Evolutionary conservation across 2,329 filamentous ascomycete species (phyloP), one percentile per base, ranked within the genome.

Genomic region (Sporothrix curviconia): DNA sequence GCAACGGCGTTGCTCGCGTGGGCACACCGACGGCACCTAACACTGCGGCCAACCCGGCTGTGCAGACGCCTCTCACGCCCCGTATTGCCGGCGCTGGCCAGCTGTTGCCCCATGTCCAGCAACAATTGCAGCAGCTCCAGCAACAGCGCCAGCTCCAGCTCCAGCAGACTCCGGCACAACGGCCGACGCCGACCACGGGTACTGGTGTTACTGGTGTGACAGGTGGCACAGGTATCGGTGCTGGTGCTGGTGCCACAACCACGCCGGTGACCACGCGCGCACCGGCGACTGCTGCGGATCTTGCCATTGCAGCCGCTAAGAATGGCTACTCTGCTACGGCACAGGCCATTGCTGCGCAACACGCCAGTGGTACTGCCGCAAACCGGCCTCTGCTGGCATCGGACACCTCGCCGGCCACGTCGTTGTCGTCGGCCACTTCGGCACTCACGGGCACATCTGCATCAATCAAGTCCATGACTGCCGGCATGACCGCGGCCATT

Each of bases 401-500:
- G 5, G 28, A 25, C n/a, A 14, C 17, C n/a, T n/a, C 14, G 50
- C 28, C n/a, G 14, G 7, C 9, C 12, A 17, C 34, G 19, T 5
- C 19, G 4, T 6, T 37, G 17, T 15, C 30, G 30, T 7, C 11
- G n/a, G 15, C 43, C 24, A 30, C 24, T 3, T 12, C 22, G 42
- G 9, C n/a, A n/a, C n/a, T n/a, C n/a, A n/a, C 42, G 22, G 40
- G 34, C 50, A 22, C 37, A 37, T 17, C 34, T 15, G 22, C 49
- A 22, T 39, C 37, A 22, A 53, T 42, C 24, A 42, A 24, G 11
- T 51, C 49, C 9, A 34, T 39, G 3, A 51, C 49, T 8, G 50
- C 37, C 7, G 50, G 28, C 12, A 25, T 59, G 57, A 28, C 57
- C 32, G 57, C 57, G 1, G 57, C 57, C 4, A 22, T 59, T 30